Base-by-base conservation (phyloP, 2,329 filamentous ascomycete species). In the Cadophora luteo-olivacea region DNA sequence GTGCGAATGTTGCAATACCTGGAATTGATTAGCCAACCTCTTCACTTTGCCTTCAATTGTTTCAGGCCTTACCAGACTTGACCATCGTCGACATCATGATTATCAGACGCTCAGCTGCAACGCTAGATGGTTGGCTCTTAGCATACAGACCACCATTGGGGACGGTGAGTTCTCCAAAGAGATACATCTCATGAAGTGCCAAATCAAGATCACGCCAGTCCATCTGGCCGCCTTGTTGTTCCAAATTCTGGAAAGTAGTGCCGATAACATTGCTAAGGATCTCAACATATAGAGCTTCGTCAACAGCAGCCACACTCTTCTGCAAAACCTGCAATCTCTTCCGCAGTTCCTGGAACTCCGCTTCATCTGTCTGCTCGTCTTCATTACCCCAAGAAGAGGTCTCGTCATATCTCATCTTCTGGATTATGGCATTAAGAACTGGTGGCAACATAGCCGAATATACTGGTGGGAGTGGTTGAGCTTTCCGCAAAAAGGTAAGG, bases 381-480 rank as follows among this genome's bases (percentile, higher is more conserved):
- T 97, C 94, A 68, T 94, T 90, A 48, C 94, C 95, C 95, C 95
- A 98, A 24, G 88, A 91, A 1, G 92, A 92, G 6, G 95, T 97
- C 78, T 97, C 95, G 75, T 99, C 96, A 77, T 97, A 98, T 77
- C 95, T 91, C 94, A 98, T 97, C 82, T 99, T 99, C 66, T 88
- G 85, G 69, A 99, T 92, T 75, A 98, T 95, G 65, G 94, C 93
- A 78, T 97, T 93, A 68, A 99, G 83, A 64, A 98, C 94, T 4
- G 93, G 92, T 32, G 92, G 88, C 14, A 99, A 85, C 86, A 97
- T 96, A 63, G 88, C 85, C n/a, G 88, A 85, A 79, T 97, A 96
- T 66, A 92, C 87, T 60, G 86, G 82, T 22, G 92, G 89, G n/a
- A 97, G 84, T 24, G 88, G 84, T 14, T 90, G 87, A 48, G 94